phyloP scores from a whole-genome alignment of 176 grass and related monocot genomes.

The Dendrocalamus sinicus region DNA sequence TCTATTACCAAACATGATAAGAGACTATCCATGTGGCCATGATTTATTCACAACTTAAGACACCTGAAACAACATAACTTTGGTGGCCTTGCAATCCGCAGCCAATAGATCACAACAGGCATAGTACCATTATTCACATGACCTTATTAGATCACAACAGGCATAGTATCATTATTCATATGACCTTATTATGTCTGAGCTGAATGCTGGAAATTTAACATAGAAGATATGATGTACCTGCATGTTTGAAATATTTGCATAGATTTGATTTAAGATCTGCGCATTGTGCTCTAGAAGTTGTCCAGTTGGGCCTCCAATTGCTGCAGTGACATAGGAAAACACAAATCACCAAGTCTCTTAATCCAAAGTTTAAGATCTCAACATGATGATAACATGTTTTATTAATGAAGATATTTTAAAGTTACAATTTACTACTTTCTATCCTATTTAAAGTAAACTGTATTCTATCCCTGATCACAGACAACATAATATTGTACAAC shows the following conservation, averaged over 20 bases:
- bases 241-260: constrained; percentile 64
- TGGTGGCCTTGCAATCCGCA: not conserved
- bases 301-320: constrained; percentile 69
- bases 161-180: not conserved
- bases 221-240: constrained; percentile 44
- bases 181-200: not conserved
- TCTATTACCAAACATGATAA: not conserved
- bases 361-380: constrained; percentile 1
- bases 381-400: not conserved
- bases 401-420: not conserved
- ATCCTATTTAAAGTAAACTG: constrained; percentile 3
- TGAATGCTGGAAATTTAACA: not conserved
- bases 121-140: not conserved
- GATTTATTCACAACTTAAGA: constrained; percentile 7
- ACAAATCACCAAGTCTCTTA: constrained; percentile 23
- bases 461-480: not conserved
- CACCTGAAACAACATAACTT: constrained; percentile 6
- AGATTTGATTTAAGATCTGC: constrained; percentile 62
- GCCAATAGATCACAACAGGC: not conserved
- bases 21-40: not conserved
- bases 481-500: not conserved
- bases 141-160: constrained; percentile 19
- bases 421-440: not conserved
- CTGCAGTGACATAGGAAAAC: constrained; percentile 44
- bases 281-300: constrained; percentile 67